Percentiles rank a stretch among this genome's conserved stretches.
phyloP scores from a whole-genome alignment of 495 filamentous ascomycete genomes.

The Aspergillus ellipticus region DNA sequence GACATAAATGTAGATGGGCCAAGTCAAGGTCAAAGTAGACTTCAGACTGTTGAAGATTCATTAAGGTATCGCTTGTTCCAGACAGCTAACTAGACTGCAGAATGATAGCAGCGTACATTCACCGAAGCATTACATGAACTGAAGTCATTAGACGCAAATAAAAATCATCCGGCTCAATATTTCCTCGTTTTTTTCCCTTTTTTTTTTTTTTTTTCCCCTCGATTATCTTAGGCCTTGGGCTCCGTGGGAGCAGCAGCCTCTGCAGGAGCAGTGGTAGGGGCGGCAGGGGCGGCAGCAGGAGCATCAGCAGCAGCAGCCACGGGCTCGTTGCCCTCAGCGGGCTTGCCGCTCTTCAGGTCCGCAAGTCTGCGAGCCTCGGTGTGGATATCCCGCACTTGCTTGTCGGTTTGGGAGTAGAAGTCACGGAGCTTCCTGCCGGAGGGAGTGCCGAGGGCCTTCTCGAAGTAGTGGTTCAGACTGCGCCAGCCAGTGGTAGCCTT shows the following conservation, averaged over 20 bases:
- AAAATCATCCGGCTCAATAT: not conserved
- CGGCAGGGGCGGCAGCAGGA: constrained; percentile 25
- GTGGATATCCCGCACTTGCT: constrained; percentile 91
- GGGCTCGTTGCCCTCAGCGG: constrained; percentile 59
- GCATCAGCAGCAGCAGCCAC: constrained; percentile 23
- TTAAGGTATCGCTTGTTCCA: constrained; percentile 15
- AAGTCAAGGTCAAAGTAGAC: too few species aligned
- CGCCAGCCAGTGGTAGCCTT: constrained; percentile 61
- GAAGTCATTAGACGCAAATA: not conserved
- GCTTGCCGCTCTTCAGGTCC: constrained; percentile 75
- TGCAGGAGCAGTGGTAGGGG: constrained; percentile 3
- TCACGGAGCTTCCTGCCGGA: constrained; percentile 79
- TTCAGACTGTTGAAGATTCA: not conserved
- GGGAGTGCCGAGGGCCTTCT: constrained; percentile 81
- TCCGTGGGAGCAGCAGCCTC: constrained; percentile 26
- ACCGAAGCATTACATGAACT: not conserved
- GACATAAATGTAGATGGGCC: too few species aligned
- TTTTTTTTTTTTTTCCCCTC: not conserved
- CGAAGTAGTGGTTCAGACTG: constrained; percentile 78
- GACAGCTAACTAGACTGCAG: constrained; percentile 5
- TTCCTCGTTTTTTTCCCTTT: not conserved
- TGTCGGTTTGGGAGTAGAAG: constrained; percentile 78
- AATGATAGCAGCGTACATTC: not conserved
- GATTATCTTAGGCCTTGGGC: constrained; percentile 28
- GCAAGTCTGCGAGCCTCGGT: constrained; percentile 82